Conservation (phyloP, 306 rosid genomes). For the Inga laurina region DNA sequence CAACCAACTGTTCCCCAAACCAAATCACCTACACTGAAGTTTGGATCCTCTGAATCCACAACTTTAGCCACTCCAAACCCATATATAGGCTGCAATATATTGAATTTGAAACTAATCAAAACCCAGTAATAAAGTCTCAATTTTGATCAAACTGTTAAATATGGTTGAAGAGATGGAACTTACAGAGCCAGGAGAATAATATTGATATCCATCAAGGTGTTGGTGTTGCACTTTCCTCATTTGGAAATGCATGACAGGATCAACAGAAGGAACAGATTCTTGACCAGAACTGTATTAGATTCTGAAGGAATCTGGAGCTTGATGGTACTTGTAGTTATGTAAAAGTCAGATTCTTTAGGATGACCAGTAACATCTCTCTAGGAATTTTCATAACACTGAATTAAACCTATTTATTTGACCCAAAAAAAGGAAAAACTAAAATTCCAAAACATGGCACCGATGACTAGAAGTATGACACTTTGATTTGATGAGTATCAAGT, state of each 20-base stretch:
- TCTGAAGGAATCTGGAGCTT: neutral
- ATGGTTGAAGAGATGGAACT: slow-evolving; percentile 7
- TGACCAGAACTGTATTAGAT: neutral
- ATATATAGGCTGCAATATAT: slow-evolving; percentile 38
- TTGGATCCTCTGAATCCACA: slow-evolving; percentile 57
- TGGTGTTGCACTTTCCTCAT: slow-evolving; percentile 16
- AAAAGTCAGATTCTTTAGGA: neutral
- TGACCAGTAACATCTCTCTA: neutral
- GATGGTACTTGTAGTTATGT: neutral
- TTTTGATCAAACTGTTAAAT: neutral
- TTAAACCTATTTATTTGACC: neutral
- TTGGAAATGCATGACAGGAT: slow-evolving; percentile 44
- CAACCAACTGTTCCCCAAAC: slow-evolving; percentile 66
- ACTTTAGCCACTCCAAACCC: slow-evolving; percentile 52
- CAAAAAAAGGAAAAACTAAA: too few species aligned
- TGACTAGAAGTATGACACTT: neutral
- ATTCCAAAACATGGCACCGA: neutral
- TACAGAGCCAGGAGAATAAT: slow-evolving; percentile 38
- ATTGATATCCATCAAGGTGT: slow-evolving; percentile 25
- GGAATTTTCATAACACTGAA: neutral
- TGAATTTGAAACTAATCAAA: neutral
- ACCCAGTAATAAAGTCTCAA: neutral
- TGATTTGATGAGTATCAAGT: too few species aligned
- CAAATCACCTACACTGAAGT: slow-evolving; percentile 52
- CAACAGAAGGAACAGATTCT: slow-evolving; percentile 34